Conservation (phyloP, 495 filamentous ascomycete species). For the Neurospora sp. region DNA sequence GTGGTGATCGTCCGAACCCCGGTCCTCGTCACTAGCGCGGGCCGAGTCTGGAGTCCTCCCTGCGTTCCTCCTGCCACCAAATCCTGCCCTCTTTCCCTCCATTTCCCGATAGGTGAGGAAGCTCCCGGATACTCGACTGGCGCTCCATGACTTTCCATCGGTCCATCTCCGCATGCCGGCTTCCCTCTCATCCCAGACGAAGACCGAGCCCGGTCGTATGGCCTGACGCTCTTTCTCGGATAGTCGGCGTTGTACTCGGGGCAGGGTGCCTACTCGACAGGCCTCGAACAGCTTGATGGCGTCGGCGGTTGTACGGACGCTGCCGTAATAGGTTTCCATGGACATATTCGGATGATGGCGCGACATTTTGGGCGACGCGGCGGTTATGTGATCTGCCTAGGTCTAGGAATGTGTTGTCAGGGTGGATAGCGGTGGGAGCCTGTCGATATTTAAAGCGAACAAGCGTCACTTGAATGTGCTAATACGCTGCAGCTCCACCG, state of each 20-base stretch:
- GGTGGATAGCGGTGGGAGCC: background rate
- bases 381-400: background rate
- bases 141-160: constrained; percentile 98
- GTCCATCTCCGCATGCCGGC: constrained; percentile 98
- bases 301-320: constrained; percentile 84
- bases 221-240: constrained; percentile 96
- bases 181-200: constrained; percentile 98
- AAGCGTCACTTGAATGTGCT: background rate
- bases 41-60: constrained; percentile 76
- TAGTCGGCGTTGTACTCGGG: constrained; percentile 82
- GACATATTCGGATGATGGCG: constrained; percentile 9
- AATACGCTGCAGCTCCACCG: background rate
- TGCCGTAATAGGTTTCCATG: constrained; percentile 96
- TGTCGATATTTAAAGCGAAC: background rate
- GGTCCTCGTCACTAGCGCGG: constrained; percentile 69
- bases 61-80: constrained; percentile 44
- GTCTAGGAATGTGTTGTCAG: background rate
- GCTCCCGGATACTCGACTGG: constrained; percentile 92
- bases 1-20: constrained; percentile 59
- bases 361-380: background rate
- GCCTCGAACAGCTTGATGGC: constrained; percentile 97
- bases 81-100: constrained; percentile 77
- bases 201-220: constrained; percentile 91
- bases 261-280: constrained; percentile 79
- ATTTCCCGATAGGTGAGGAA: constrained; percentile 97